These are phyloP conservation scores for Allium cepa DNA, from an alignment of 106 monocot genomes.

Conservation along the genomic window DNA sequence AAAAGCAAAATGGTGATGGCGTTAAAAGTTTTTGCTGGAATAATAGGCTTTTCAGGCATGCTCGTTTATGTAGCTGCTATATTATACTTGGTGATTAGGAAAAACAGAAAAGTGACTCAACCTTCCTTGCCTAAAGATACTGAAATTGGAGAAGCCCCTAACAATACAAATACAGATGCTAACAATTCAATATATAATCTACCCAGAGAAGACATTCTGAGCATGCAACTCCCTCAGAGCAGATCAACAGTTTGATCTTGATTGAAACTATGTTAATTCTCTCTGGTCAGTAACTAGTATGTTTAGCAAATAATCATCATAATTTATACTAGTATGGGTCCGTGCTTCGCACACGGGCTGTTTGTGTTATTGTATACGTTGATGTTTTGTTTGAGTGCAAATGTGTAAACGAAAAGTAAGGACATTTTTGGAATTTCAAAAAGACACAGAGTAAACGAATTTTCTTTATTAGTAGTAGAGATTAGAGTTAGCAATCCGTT, in stretches of 20 bases:
- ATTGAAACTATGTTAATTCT: background rate
- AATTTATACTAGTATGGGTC: too few relatives aligned
- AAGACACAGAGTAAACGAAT: too few relatives aligned
- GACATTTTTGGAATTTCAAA: too few relatives aligned
- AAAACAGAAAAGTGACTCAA: slow-evolving; percentile 51
- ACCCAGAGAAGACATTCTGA: slow-evolving; percentile 79
- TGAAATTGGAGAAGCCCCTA: slow-evolving; percentile 17
- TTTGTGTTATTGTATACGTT: too few relatives aligned
- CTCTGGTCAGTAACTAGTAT: too few relatives aligned
- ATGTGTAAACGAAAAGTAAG: too few relatives aligned
- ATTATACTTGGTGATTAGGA: slow-evolving; percentile 61
- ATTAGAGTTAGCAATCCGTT: too few relatives aligned
- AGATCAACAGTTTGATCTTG: slow-evolving; percentile 2
- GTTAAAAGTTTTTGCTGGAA: slow-evolving; percentile 52
- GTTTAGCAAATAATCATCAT: too few relatives aligned
- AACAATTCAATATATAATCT: slow-evolving; percentile 22
- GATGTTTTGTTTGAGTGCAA: too few relatives aligned
- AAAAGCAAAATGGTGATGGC: slow-evolving; percentile 30
- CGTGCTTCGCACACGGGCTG: too few relatives aligned
- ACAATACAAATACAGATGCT: slow-evolving; percentile 7
- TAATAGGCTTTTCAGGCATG: slow-evolving; percentile 76
- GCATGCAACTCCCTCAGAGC: slow-evolving; percentile 68
- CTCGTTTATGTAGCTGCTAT: slow-evolving; percentile 53
- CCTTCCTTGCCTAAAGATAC: slow-evolving; percentile 39
- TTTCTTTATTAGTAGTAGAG: too few relatives aligned